These are phyloP conservation scores for Nevesoporus exiguus DNA, from an alignment of 768 basidiomycete species.

Conservation along the genomic window DNA sequence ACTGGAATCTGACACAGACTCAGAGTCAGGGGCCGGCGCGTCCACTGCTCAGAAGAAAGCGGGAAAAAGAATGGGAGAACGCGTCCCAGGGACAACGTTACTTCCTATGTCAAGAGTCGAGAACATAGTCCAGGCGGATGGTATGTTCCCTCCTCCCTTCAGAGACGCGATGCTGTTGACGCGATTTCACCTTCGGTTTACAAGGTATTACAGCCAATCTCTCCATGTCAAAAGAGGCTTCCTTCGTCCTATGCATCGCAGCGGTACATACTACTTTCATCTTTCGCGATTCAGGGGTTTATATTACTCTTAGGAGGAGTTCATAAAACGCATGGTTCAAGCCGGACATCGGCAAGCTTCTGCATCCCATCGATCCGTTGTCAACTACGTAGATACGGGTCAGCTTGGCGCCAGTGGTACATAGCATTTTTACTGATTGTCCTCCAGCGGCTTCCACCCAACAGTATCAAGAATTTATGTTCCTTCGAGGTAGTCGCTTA, in stretches of 20 bases:
- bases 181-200: constrained; percentile 12
- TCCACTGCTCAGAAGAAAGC: constrained; percentile 27
- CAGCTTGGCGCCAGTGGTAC: constrained; percentile 21
- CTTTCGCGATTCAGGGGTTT: constrained; percentile 9
- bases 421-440: constrained; percentile 3
- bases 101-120: constrained; percentile 67
- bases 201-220: constrained; percentile 58
- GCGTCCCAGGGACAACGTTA: constrained; percentile 62
- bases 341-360: constrained; percentile 66
- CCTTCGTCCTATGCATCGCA: constrained; percentile 71
- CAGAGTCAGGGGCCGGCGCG: constrained; percentile 26
- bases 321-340: constrained; percentile 70
- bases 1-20: constrained; percentile 33
- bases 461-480: constrained; percentile 67
- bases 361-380: constrained; percentile 51
- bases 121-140: constrained; percentile 77
- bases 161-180: constrained; percentile 11
- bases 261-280: constrained; percentile 46
- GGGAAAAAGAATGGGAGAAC: constrained; percentile 35
- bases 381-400: constrained; percentile 80
- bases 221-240: constrained; percentile 70
- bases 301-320: constrained; percentile 63
- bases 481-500: constrained; percentile 54
- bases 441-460: constrained; percentile 52
- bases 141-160: constrained; percentile 37